Evolutionary conservation across 441 rosid species (phyloP), one percentile per base, ranked within the genome.

Genomic region (Manihot esculenta): DNA sequence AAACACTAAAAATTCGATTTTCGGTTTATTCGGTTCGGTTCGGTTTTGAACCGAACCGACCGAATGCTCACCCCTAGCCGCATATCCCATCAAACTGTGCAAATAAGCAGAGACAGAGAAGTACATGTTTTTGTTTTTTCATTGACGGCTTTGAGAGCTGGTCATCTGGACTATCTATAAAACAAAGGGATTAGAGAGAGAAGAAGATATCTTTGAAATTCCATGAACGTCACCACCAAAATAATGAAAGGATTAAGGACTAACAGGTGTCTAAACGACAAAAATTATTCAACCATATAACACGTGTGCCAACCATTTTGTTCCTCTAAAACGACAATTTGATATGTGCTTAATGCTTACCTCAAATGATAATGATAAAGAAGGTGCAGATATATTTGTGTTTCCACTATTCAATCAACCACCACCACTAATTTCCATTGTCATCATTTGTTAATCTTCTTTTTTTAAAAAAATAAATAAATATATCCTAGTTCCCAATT

Each of bases 211-310:
- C 12, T 21, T 20, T 35, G 57, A 53, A 57, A 27, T 26, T 57
- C 42, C 38, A 56, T 5, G 10, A 38, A 24, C 26, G 61, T 56
- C 35, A 56, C 14, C 33, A 55, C 17, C 7, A 11, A 12, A 11
- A 2, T n/a, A n/a, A n/a, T n/a, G 18, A 38, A 27, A 57, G 41
- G 62, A 27, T 14, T 1, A 57, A 27, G 42, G 14, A 14, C 33
- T 1, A 30, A 58, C 10, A 30, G 21, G 42, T 58, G 62, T 27
- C 62, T 14, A 58, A 58, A 58, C 62, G 42, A 58, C 62, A 58
- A 30, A 15, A 8, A 30, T 58, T 6, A 27, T 14, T 58, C 20
- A 15, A 58, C 10, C 21, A 9, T 33, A 1, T 8, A 10, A 54
- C 58, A 30, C 62, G 62, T 57, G 62, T 26, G 7, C 62, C 62